Evolutionary conservation across 2,329 filamentous ascomycete species (phyloP), one percentile per base, ranked within the genome.

Genomic region (Ceratocystis albifundus): DNA sequence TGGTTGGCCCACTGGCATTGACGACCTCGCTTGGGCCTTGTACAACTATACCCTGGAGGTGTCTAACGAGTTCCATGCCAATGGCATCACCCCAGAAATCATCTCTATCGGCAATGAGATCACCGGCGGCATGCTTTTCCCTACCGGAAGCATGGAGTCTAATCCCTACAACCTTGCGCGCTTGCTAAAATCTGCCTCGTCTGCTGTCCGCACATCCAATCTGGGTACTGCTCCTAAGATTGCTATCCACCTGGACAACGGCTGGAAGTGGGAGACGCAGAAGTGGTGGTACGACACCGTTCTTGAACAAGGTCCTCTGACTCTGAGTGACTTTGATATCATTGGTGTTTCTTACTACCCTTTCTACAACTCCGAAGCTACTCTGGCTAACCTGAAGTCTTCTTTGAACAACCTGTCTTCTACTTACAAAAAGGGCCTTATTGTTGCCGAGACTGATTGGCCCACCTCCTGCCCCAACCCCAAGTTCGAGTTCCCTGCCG

Each of bases 71-170:
- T 88, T 89, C 71, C 78, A 82, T 0, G 73, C 74, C 0, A 80
- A 80, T 17, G 79, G 79, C 2, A 77, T 88, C 25, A 74, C 77
- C 2, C 81, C 87, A 0, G 76, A 78, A 1, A 84, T 90, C 62
- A 80, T 90, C 62, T 86, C 84, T 17, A 86, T 90, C 69, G 88
- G 88, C 28, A 90, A 90, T 71, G 88, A 90, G 72, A 89, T 90
- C 72, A 82, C 82, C 0, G 75, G 78, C 1, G 88, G 88, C 0
- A 76, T 90, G 41, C 79, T 90, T 55, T 88, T 84, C 78, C 86
- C 87, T 0, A 79, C 83, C 0, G 88, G 87, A 15, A 75, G 76
- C 15, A 81, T 81, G 7, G 75, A 74, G 46, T 45, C 63, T 44
- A 80, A 79, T 65, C 81, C 80, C 69, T 76, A 77, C 70, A 88